These are phyloP conservation scores for Macrotyloma uniflorum DNA, from an alignment of 306 rosid species.

Conservation along the genomic window DNA sequence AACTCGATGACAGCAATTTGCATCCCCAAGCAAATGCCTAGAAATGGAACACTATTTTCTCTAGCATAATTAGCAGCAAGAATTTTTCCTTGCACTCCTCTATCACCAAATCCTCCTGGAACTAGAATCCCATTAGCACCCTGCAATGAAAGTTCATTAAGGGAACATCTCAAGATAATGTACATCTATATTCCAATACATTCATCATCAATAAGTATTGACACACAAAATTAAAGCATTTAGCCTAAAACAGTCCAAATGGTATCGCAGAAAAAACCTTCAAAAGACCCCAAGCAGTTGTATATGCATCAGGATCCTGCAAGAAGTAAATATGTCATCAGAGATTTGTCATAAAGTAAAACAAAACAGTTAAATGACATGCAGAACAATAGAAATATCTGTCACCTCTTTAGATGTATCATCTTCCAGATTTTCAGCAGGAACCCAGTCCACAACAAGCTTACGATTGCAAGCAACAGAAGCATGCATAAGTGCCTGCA, in stretches of 20 bases:
- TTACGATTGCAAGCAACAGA: slow-evolving; percentile 62
- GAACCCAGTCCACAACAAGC: slow-evolving; percentile 76
- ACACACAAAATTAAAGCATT: slow-evolving; percentile 1
- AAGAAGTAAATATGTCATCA: slow-evolving; percentile 33
- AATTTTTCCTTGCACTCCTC: slow-evolving; percentile 88
- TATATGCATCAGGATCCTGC: slow-evolving; percentile 66
- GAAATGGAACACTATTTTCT: slow-evolving; percentile 74
- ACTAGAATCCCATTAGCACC: slow-evolving; percentile 84
- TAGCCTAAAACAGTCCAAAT: not conserved
- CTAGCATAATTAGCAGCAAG: slow-evolving; percentile 88
- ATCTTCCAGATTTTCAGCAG: slow-evolving; percentile 77
- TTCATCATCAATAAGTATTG: not conserved
- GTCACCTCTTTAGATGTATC: slow-evolving; percentile 58
- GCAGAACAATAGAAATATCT: slow-evolving; percentile 12
- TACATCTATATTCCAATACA: not conserved
- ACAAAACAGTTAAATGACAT: not conserved
- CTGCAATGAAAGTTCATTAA: slow-evolving; percentile 55
- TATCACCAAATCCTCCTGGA: slow-evolving; percentile 91
- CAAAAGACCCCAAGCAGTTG: slow-evolving; percentile 76
- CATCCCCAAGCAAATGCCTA: slow-evolving; percentile 92
- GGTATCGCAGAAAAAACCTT: slow-evolving; percentile 49
- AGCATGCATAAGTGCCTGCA: slow-evolving; percentile 84
- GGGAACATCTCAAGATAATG: slow-evolving; percentile 22
- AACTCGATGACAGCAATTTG: slow-evolving; percentile 88
- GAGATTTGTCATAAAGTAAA: not conserved